phyloP scores from a whole-genome alignment of 2,329 filamentous ascomycete species.

The Pezicula radicicola region DNA sequence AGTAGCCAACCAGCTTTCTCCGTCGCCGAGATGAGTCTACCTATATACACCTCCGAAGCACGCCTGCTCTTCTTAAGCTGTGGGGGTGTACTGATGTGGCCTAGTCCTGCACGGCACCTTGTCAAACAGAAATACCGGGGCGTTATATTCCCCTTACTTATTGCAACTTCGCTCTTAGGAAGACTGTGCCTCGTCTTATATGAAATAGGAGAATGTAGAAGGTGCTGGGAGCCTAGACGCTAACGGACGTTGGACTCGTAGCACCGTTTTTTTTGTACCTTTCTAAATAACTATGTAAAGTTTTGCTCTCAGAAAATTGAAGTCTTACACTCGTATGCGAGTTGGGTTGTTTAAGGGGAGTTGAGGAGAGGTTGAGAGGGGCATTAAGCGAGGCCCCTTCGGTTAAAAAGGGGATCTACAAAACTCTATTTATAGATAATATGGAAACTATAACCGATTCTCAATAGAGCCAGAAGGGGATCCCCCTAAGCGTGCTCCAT shows the following conservation, averaged over 20 bases:
- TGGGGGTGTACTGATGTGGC: not conserved
- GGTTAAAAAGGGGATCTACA: not conserved
- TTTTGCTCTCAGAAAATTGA: not conserved
- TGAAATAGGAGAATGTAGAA: conserved; percentile 1
- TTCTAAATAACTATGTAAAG: not conserved
- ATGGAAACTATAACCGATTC: not conserved
- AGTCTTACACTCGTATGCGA: not conserved
- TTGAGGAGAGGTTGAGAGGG: not conserved
- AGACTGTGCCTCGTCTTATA: not conserved
- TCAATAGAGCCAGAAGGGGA: too few species aligned
- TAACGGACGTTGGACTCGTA: not conserved
- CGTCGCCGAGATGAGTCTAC: conserved; percentile 4
- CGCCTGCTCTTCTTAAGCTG: conserved; percentile 2
- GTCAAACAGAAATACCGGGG: not conserved
- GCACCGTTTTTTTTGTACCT: not conserved
- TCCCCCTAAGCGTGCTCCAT: too few species aligned
- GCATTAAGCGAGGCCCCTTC: not conserved
- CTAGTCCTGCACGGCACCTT: conserved; percentile 3
- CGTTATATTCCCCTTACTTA: not conserved
- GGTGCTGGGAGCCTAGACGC: conserved; percentile 1
- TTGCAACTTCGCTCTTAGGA: not conserved
- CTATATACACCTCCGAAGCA: too few species aligned
- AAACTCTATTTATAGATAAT: not conserved
- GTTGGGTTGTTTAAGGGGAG: not conserved
- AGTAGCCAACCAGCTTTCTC: not conserved